Evolutionary conservation across 805 yeast species (phyloP), one percentile per base, ranked within the genome.

Genomic region (Wickerhamiella sergipiensis): DNA sequence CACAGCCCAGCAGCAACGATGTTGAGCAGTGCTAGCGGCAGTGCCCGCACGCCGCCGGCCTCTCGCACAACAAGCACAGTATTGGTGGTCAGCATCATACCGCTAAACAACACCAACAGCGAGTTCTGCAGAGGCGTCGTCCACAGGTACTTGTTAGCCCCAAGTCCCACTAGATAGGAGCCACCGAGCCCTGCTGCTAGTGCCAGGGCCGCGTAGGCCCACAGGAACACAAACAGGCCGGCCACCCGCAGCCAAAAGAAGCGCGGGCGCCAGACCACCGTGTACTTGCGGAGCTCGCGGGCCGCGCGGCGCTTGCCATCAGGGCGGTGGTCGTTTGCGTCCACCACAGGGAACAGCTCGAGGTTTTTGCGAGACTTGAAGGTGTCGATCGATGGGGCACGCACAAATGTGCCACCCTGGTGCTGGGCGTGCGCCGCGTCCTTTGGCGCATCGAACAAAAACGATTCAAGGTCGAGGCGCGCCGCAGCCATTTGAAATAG

Each of bases 221-320:
- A 79, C 15, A 78, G 62, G 62, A 68, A 59, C 8, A 66, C 54
- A 21, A 78, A 65, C 44, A 84, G 62, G 0, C 60, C 67, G 21
- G 75, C 68, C 36, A 87, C 72, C 52, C 96, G 73, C 1, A 60
- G 31, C 48, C 79, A 73, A 64, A 90, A 85, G 47, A 74, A 57
- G 1, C 95, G 95, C 4, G 99, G 97, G 45, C 86, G 73, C 67
- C 89, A 94, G 2, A 89, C 96, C 26, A 89, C 77, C 2, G 77
- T 72, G 64, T 89, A 87, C 1, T 66, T 64, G 51, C 71, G 68
- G 24, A 70, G 67, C 23, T 68, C 68, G 49, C 69, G 72, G 19
- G 67, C 71, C 40, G 70, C 73, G n/a, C 69, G 59, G 17, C 68
- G 69, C 15, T 70, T 72, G 24, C 55, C 56, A 18, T 62, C 65